Percentiles rank a stretch among this genome's conserved stretches.
These are phyloP conservation scores for Lodderomyces orthopsilosis DNA, from an alignment of 1,139 yeast species.

Conservation along the genomic window DNA sequence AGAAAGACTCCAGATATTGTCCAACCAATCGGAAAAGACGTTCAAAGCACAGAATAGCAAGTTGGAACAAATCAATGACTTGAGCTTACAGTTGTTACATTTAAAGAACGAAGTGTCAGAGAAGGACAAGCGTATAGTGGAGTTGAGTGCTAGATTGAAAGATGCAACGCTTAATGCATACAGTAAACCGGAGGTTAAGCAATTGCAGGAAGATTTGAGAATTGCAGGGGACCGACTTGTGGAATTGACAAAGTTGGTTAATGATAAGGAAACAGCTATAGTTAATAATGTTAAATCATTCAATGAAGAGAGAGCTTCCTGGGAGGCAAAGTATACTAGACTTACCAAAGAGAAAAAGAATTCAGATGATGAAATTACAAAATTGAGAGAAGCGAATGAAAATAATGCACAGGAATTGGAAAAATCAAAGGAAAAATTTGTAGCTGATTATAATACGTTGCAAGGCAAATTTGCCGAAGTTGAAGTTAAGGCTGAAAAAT, in stretches of 20 bases:
- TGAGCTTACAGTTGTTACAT: conserved; percentile 40
- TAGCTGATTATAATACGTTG: conserved; percentile 18
- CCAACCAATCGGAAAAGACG: conserved; percentile 55
- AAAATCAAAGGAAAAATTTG: conserved; percentile 15
- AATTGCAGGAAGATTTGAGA: conserved; percentile 35
- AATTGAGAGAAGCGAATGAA: conserved; percentile 16
- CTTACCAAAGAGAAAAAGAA: conserved; percentile 20
- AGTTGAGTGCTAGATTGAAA: conserved; percentile 21
- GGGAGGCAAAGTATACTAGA: conserved; percentile 9
- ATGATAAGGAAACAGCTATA: conserved; percentile 42
- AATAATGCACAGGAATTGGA: conserved; percentile 6
- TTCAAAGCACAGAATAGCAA: conserved; percentile 63
- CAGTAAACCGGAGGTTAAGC: conserved; percentile 22
- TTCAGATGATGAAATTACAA: conserved; percentile 20
- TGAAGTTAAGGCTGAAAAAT: conserved; percentile 31
- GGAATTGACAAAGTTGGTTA: conserved; percentile 39
- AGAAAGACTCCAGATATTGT: conserved; percentile 43
- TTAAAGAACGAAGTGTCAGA: conserved; percentile 39
- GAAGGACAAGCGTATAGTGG: conserved; percentile 25
- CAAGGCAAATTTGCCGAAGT: conserved; percentile 23
- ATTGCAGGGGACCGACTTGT: conserved; percentile 39
- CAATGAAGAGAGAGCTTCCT: conserved; percentile 23
- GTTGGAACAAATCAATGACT: conserved; percentile 58
- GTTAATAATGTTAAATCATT: conserved; percentile 37
- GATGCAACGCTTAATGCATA: conserved; percentile 1